Conservation (phyloP, 371 early-diverging fungal species). For the Phascolomyces articulosus region DNA sequence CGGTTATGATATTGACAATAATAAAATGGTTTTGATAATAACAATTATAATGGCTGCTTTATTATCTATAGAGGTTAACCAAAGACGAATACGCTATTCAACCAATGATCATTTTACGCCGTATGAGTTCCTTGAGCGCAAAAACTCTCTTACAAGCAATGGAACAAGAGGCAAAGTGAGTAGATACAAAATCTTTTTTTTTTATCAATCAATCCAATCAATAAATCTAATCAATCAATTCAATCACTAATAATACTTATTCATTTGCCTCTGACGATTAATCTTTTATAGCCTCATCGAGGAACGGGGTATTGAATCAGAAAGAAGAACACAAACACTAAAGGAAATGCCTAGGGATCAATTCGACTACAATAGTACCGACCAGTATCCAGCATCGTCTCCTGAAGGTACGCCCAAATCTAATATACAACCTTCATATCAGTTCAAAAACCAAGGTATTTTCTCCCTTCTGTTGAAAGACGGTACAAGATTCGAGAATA, state of each 20-base stretch:
- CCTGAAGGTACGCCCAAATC: no score
- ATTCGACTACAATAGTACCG: neutral
- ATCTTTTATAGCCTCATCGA: neutral
- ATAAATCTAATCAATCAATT: no score
- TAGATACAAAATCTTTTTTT: neutral
- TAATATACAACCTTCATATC: no score
- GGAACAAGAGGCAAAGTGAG: neutral
- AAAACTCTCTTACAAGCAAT: neutral
- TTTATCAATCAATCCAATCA: no score
- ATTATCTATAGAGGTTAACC: no score
- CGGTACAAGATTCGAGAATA: neutral
- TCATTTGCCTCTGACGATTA: neutral
- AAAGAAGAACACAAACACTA: neutral
- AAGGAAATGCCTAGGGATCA: neutral
- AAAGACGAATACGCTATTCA: no score
- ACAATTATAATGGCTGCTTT: no score
- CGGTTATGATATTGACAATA: no score
- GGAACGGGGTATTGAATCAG: neutral
- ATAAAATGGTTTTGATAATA: no score
- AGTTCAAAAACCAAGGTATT: neutral
- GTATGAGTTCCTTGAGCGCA: neutral
- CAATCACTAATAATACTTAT: slow-evolving; percentile 13
- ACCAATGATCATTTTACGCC: neutral
- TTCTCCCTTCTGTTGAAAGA: neutral
- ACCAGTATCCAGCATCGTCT: neutral